Base-by-base conservation (phyloP, 768 basidiomycete genomes). In the Rhodotorula diobovata region DNA sequence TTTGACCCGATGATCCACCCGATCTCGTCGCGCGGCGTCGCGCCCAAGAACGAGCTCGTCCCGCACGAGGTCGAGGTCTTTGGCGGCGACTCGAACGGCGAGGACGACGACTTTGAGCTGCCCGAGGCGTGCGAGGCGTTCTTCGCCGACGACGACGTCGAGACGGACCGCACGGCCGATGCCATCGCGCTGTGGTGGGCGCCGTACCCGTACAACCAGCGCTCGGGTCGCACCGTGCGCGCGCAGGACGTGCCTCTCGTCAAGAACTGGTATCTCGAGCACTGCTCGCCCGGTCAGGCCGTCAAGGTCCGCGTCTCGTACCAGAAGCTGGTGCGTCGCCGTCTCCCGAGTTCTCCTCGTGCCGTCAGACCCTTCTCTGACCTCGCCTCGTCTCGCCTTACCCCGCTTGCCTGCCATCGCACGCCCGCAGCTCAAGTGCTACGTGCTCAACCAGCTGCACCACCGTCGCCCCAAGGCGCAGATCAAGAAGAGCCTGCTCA, bases 261-360 rank as follows among this genome's bases (percentile, higher is more conserved):
- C 76, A 98, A 99, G 84, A 91, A 91, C 77, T 99, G 94, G 91
- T 99, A 98, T 78, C 84, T 97, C 39, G 96, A 99, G 80, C 96
- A 99, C 79, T 98, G 95, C 78, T 96, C 96, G 43, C 92, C 94
- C 0, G 89, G 88, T 55, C 93, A 96, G 79, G 87, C 94, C 1
- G 95, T 97, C 79, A 99, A 99, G 85, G 91, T 98, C 77, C 89
- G 96, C 72, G 96, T 99, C 1, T 98, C 95, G 46, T 98, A 99
- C 79, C 96, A 99, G 84, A 99, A 99, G 82, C 84, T 99, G 41
- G 84, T 95, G 68, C 75, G 78, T 74, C 21, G 5, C 5, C 8
- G 2, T 14, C 54, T 37, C 43, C 34, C 41, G n/a, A n/a, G 28
- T 7, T 23, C 23, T 20, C 34, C 34, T 55, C 32, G n/a, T n/a